phyloP scores from a whole-genome alignment of 2,329 filamentous ascomycete species.

The Neofusicoccum laricinum region DNA sequence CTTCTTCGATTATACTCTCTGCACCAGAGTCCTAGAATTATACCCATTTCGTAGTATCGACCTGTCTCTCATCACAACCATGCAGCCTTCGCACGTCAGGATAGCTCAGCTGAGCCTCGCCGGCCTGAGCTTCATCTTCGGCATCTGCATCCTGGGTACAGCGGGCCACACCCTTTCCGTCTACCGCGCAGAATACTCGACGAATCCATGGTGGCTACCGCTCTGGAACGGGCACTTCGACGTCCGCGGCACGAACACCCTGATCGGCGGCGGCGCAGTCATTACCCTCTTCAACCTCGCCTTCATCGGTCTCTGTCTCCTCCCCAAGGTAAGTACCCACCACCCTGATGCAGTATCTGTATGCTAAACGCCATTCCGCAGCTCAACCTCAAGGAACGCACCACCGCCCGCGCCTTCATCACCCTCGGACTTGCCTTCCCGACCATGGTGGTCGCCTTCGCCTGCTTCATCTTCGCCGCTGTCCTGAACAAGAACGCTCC shows the following conservation, averaged over 20 bases:
- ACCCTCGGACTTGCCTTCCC: slow-evolving; percentile 35
- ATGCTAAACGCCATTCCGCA: slow-evolving; percentile 17
- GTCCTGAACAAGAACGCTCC: slow-evolving; percentile 35
- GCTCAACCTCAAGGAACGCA: slow-evolving; percentile 31
- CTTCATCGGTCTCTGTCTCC: slow-evolving; percentile 32
- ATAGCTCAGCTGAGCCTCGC: slow-evolving; percentile 33
- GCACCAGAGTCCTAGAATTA: not conserved
- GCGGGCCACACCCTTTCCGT: slow-evolving; percentile 42
- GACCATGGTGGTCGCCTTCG: slow-evolving; percentile 37
- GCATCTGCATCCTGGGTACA: slow-evolving; percentile 41
- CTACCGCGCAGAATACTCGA: slow-evolving; percentile 41
- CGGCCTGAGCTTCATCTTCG: slow-evolving; percentile 34
- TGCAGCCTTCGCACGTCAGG: slow-evolving; percentile 37
- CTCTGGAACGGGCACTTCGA: slow-evolving; percentile 50
- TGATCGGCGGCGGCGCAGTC: slow-evolving; percentile 39
- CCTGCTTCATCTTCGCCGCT: slow-evolving; percentile 40
- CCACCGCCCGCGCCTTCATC: slow-evolving; percentile 39
- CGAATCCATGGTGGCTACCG: slow-evolving; percentile 48
- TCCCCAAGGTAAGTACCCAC: slow-evolving; percentile 31
- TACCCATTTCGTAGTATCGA: not conserved
- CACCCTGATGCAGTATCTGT: not conserved
- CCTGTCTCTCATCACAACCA: slow-evolving; percentile 20
- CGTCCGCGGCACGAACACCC: slow-evolving; percentile 39
- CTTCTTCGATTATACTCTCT: not conserved
- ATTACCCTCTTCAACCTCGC: slow-evolving; percentile 38